Evolutionary conservation across 306 rosid genomes (phyloP), one percentile per base, ranked within the genome.

Genomic region (Corylus americana): DNA sequence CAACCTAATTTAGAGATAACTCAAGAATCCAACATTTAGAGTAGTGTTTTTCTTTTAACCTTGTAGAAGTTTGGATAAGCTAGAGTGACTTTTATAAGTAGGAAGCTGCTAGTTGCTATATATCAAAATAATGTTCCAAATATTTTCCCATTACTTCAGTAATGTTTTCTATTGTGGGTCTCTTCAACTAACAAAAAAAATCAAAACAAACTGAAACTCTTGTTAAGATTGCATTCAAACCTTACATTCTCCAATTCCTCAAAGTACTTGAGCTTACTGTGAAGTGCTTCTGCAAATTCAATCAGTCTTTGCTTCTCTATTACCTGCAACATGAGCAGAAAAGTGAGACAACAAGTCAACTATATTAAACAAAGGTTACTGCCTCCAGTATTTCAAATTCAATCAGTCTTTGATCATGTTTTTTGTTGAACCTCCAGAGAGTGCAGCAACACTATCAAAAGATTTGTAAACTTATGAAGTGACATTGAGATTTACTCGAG

Each of bases 221-320:
- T 86, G 89, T 86, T 85, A 88, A 91, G 89, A 89, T 87, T 87
- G 93, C 92, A 87, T 85, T 85, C 97, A 85, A 94, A 92, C 97
- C 98, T 93, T 95, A 95, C 99, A 93, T 95, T 95, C 97, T 95
- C 99, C 93, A 95, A 92, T 89, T 95, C 99, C 85, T 91, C 98
- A 73, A 93, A 95, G 90, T 91, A 95, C 85, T 95, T 93, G 80
- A 93, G 97, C 86, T 91, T 95, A 90, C 91, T 93, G 62, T 93
- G 97, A 84, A 95, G 96, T 77, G 99, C 97, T 74, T 95, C 98
- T 0, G 90, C 89, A 88, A 95, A 95, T 71, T 95, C 99, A 75
- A 91, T 89, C 74, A 95, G 86, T 62, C 92, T 86, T 85, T 95
- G 97, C 90, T 95, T 93, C 90, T 95, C 99, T 73, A 91, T 86